Conservation (phyloP, 441 rosid species). For the Arabidopsis lyrata region DNA sequence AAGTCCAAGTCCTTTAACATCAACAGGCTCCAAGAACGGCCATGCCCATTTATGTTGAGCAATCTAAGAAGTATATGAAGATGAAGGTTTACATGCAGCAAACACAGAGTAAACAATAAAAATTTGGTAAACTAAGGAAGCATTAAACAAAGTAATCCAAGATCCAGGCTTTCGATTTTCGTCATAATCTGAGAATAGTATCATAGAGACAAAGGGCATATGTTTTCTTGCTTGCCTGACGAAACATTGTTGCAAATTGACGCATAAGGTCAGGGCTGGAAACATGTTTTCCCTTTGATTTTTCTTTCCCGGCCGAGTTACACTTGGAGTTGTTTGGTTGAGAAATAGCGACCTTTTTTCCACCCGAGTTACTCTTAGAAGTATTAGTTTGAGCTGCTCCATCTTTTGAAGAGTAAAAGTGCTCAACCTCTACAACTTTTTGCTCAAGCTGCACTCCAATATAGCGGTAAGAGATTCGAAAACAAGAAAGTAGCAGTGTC, state of each 20-base stretch:
- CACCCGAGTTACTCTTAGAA: slow-evolving; percentile 64
- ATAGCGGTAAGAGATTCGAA: slow-evolving; percentile 5
- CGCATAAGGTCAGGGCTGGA: slow-evolving; percentile 86
- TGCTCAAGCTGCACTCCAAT: slow-evolving; percentile 72
- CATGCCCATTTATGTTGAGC: slow-evolving; percentile 94
- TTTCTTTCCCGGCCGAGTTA: slow-evolving; percentile 68
- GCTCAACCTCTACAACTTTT: slow-evolving; percentile 81
- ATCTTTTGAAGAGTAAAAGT: slow-evolving; percentile 58
- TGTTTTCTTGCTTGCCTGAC: slow-evolving; percentile 60
- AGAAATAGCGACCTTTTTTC: slow-evolving; percentile 67
- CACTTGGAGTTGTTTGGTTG: slow-evolving; percentile 57
- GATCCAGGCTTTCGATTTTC: slow-evolving; percentile 12
- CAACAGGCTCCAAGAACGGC: slow-evolving; percentile 96
- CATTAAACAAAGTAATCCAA: slow-evolving; percentile 13
- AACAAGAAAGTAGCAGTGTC: not conserved
- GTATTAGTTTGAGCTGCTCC: slow-evolving; percentile 57
- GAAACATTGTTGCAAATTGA: slow-evolving; percentile 69
- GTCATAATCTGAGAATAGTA: not conserved
- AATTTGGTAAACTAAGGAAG: slow-evolving; percentile 18
- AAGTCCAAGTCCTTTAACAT: slow-evolving; percentile 86
- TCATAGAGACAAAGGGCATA: slow-evolving; percentile 13
- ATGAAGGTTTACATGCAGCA: slow-evolving; percentile 1
- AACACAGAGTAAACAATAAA: slow-evolving; percentile 5
- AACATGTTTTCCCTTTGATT: slow-evolving; percentile 67
- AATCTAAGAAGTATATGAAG: slow-evolving; percentile 54